These are phyloP conservation scores for Mortierella sp. DNA, from an alignment of 371 early-diverging fungal species.

Conservation along the genomic window DNA sequence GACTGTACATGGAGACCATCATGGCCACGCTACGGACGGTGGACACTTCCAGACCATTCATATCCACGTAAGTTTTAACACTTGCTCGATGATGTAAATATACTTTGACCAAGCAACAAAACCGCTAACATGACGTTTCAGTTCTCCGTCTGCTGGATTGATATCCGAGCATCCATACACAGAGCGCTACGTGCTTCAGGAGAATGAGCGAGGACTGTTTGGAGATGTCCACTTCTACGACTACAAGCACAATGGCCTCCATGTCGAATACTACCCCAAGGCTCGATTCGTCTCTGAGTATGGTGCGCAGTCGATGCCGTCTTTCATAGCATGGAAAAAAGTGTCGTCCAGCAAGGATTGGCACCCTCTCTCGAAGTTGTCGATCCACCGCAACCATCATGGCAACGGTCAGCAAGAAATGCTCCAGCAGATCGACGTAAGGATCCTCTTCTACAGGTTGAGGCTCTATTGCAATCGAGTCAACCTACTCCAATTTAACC, in stretches of 20 bases:
- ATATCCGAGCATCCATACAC: conserved; percentile 38
- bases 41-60: conserved; percentile 36
- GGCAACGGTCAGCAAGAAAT: conserved; percentile 50
- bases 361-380: conserved; percentile 45
- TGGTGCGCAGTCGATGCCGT: conserved; percentile 54
- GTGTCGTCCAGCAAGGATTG: conserved; percentile 36
- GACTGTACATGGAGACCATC: conserved; percentile 46
- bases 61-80: conserved; percentile 30
- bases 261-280: conserved; percentile 40
- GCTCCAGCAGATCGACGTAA: conserved; percentile 46
- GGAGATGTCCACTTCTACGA: conserved; percentile 56
- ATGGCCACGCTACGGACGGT: conserved; percentile 14
- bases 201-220: conserved; percentile 33
- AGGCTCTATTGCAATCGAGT: too few species aligned
- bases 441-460: not conserved
- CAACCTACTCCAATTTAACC: too few species aligned
- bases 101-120: not conserved
- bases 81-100: not conserved
- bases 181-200: conserved; percentile 42
- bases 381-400: conserved; percentile 51
- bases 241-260: conserved; percentile 52
- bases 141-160: conserved; percentile 49
- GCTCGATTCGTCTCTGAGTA: conserved; percentile 56
- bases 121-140: not conserved
- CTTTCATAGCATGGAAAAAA: conserved; percentile 21